Percentiles rank a stretch among this genome's conserved stretches.
These are phyloP conservation scores for Alternaria panax DNA, from an alignment of 2,329 filamentous ascomycete genomes.

Conservation along the genomic window DNA sequence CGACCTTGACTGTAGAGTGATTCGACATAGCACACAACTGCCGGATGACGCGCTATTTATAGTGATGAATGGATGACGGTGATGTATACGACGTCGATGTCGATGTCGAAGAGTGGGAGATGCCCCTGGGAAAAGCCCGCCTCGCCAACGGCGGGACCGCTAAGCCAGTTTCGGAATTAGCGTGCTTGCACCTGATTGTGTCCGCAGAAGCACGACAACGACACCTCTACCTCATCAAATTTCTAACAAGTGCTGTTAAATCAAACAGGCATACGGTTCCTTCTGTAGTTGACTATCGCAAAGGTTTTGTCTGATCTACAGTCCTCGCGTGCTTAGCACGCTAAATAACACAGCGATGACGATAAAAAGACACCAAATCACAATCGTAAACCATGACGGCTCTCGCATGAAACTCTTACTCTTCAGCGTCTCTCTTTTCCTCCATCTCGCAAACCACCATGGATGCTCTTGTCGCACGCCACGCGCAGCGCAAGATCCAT, in stretches of 20 bases:
- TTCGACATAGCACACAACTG: not conserved
- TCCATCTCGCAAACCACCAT: constrained; percentile 1
- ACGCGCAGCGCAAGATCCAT: not conserved
- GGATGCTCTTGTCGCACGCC: not conserved
- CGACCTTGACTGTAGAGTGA: not conserved
- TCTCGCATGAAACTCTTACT: accelerated
- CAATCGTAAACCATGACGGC: not conserved
- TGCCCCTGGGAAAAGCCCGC: not conserved
- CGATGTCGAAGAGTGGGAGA: not conserved
- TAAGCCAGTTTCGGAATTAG: not conserved
- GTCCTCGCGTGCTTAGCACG: not conserved
- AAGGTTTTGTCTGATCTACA: no score
- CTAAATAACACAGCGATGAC: not conserved
- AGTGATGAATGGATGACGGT: not conserved
- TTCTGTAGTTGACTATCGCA: no score
- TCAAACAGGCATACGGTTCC: no score
- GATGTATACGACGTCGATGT: not conserved
- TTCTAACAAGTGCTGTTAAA: no score
- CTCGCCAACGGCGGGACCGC: not conserved
- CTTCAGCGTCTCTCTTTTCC: not conserved
- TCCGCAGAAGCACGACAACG: not conserved
- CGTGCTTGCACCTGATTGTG: not conserved
- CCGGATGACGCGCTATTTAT: no score
- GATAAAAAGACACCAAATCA: not conserved
- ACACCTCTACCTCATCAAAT: not conserved